Conservation (phyloP, 768 basidiomycete species). For the Agaricus bisporus region DNA sequence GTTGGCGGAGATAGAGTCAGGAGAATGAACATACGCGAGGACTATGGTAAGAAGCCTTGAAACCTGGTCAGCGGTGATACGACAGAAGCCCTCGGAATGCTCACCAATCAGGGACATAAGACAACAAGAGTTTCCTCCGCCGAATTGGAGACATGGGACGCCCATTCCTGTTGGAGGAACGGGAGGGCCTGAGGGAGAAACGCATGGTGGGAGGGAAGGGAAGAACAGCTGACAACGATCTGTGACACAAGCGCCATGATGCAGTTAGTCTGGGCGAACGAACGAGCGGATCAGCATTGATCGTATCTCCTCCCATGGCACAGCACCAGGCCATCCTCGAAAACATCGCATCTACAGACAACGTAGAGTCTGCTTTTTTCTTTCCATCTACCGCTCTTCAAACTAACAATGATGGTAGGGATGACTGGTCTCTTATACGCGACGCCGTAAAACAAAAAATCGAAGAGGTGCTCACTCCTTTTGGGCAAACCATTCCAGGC, state of each 20-base stretch:
- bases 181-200: constrained; percentile 19
- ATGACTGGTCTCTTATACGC: constrained; percentile 66
- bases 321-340: constrained; percentile 56
- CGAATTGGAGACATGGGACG: constrained; percentile 24
- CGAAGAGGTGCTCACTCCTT: constrained; percentile 42
- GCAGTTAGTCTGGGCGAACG: too few species aligned
- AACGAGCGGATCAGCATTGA: too few species aligned
- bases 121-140: constrained; percentile 41
- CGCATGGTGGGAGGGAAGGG: constrained; percentile 17
- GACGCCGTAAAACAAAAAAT: constrained; percentile 71
- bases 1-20: background rate
- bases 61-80: constrained; percentile 6
- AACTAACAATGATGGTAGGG: constrained; percentile 28
- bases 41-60: constrained; percentile 61
- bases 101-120: constrained; percentile 77
- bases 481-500: constrained; percentile 6
- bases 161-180: constrained; percentile 11
- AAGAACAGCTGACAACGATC: background rate
- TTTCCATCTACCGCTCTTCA: constrained; percentile 9
- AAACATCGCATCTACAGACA: constrained; percentile 59
- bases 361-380: constrained; percentile 43
- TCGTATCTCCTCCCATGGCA: constrained; percentile 17
- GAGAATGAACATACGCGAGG: constrained; percentile 46
- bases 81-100: constrained; percentile 13
- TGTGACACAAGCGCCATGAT: background rate